These are phyloP conservation scores for Lachancea sp. DNA, from an alignment of 805 yeast genomes.

Conservation along the genomic window DNA sequence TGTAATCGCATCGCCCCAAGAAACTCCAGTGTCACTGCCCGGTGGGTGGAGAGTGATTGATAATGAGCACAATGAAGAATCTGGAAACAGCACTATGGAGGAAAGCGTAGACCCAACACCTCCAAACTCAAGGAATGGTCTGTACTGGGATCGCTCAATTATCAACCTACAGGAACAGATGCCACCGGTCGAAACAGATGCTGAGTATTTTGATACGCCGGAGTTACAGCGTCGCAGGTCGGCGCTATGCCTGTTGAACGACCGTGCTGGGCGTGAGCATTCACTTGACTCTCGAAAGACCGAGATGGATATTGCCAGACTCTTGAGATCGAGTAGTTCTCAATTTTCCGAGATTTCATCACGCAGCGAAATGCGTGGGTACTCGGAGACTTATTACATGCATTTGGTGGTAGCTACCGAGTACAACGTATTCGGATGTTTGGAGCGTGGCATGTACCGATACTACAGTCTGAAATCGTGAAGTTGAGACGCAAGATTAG, in stretches of 20 bases:
- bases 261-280: neutral
- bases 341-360: neutral
- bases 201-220: constrained; percentile 27
- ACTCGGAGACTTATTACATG: constrained; percentile 19
- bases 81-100: neutral
- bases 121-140: constrained; percentile 11
- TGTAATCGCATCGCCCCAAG: constrained; percentile 16
- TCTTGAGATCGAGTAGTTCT: neutral
- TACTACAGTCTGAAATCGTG: constrained; percentile 38
- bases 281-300: neutral
- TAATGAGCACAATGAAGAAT: constrained; percentile 12
- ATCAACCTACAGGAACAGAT: constrained; percentile 9
- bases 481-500: neutral
- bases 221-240: constrained; percentile 31
- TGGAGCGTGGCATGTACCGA: constrained; percentile 41
- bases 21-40: constrained; percentile 28
- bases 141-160: constrained; percentile 33
- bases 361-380: neutral
- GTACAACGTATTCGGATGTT: constrained; percentile 36
- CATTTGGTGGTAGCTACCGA: constrained; percentile 31
- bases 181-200: constrained; percentile 23
- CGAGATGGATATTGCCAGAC: neutral
- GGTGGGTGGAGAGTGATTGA: constrained; percentile 32
- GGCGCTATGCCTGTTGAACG: constrained; percentile 19
- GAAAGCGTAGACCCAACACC: neutral